Percentiles rank a stretch among this genome's conserved stretches.
Conservation (phyloP, 2,329 filamentous ascomycete genomes). For the Balansia obtecta region DNA sequence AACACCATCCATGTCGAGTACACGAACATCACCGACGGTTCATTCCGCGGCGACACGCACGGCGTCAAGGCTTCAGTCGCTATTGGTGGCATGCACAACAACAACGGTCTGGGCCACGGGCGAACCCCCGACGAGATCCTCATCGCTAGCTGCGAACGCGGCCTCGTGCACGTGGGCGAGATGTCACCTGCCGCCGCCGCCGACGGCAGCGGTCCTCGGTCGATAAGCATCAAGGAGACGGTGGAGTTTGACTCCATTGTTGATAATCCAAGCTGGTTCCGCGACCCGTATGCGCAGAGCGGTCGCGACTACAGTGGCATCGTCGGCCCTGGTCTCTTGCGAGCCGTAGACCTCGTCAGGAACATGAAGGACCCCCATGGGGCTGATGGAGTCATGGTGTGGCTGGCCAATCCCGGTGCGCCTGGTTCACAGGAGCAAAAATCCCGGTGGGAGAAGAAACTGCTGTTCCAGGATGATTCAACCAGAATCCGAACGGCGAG, state of each 20-base stretch:
- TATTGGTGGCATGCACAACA: constrained; percentile 33
- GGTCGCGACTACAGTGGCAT: constrained; percentile 39
- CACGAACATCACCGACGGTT: constrained; percentile 8
- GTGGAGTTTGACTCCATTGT: constrained; percentile 31
- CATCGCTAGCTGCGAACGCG: constrained; percentile 30
- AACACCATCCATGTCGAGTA: constrained; percentile 33
- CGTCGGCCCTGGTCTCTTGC: constrained; percentile 34
- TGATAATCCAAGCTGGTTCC: constrained; percentile 48
- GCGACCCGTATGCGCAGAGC: constrained; percentile 34
- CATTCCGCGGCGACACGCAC: constrained; percentile 13
- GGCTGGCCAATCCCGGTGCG: constrained; percentile 18
- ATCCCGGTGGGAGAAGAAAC: constrained; percentile 27
- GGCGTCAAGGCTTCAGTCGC: constrained; percentile 32
- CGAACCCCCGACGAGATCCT: constrained; percentile 26
- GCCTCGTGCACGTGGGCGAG: constrained; percentile 31
- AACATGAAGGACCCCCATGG: constrained; percentile 21
- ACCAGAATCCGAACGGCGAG: constrained; percentile 34
- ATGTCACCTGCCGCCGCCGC: constrained; percentile 9
- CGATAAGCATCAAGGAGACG: constrained; percentile 23
- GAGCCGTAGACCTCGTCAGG: constrained; percentile 23
- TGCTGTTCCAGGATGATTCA: constrained; percentile 48
- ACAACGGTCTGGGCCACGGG: constrained; percentile 44
- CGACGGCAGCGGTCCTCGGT: constrained; percentile 6
- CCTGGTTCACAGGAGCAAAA: neutral
- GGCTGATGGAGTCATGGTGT: constrained; percentile 33